Evolutionary conservation across 1,284 basidiomycete species (phyloP).

Genomic region (Apiotrichum sp.): DNA sequence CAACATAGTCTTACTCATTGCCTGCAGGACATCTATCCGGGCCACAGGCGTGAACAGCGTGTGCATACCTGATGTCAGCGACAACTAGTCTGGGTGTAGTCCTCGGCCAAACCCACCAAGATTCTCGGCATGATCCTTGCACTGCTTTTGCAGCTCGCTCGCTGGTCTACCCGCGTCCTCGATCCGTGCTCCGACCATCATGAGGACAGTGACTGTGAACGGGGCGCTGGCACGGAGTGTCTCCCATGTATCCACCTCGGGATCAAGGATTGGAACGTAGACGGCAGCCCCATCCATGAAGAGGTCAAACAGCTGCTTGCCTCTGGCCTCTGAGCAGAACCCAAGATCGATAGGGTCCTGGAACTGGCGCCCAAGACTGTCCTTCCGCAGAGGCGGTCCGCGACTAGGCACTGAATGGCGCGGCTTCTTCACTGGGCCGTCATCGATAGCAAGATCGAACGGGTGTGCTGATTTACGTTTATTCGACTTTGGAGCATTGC

Average conservation of each 20-base stretch:
- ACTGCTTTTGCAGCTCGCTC: conserved; percentile 36
- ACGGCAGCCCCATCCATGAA: conserved; percentile 78
- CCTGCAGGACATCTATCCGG: conserved; percentile 74
- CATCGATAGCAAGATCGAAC: conserved; percentile 13
- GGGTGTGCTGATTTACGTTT: neutral
- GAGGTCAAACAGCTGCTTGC: conserved; percentile 63
- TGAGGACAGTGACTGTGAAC: conserved; percentile 58
- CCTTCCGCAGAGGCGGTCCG: conserved; percentile 24
- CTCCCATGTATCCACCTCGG: conserved; percentile 67
- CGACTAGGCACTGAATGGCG: conserved; percentile 7
- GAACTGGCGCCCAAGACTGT: conserved; percentile 27
- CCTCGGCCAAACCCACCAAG: conserved; percentile 53
- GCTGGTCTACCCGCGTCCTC: conserved; percentile 66
- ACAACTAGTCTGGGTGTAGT: neutral
- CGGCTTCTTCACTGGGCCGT: conserved; percentile 4
- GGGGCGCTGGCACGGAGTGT: conserved; percentile 31
- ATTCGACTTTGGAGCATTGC: too few species aligned
- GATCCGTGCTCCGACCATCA: conserved; percentile 76
- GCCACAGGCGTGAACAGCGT: conserved; percentile 77
- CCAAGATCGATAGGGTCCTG: conserved; percentile 47
- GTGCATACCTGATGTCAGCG: conserved; percentile 50
- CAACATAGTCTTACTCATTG: conserved; percentile 53
- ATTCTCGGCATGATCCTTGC: conserved; percentile 66
- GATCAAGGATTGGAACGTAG: conserved; percentile 78
- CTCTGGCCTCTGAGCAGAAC: conserved; percentile 66